Evolutionary conservation across 495 filamentous ascomycete genomes (phyloP).

Genomic region (Saxophila tyrrhenica): DNA sequence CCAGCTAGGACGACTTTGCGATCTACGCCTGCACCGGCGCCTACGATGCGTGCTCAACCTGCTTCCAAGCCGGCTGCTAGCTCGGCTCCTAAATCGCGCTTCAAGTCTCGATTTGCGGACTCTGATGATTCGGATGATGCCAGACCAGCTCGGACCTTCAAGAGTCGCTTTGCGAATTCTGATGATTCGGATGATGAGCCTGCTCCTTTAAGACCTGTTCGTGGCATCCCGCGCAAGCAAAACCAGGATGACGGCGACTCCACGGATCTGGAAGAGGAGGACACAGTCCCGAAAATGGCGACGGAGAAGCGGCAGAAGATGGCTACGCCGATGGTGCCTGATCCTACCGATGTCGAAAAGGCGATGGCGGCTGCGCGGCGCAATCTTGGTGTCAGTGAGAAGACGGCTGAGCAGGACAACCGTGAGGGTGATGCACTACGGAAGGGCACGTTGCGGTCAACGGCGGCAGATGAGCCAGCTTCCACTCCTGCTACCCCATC

Average conservation of each 20-base stretch:
- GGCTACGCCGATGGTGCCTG: background rate
- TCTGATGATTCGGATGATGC: slow-evolving; percentile 50
- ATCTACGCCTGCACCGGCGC: slow-evolving; percentile 10
- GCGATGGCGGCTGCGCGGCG: slow-evolving; percentile 19
- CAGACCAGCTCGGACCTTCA: slow-evolving; percentile 35
- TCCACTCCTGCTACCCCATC: background rate
- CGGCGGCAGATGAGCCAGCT: background rate
- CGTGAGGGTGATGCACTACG: slow-evolving; percentile 4
- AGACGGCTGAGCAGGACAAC: slow-evolving; percentile 7
- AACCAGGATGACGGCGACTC: slow-evolving; percentile 49
- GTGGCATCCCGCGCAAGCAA: slow-evolving; percentile 49
- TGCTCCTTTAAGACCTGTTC: slow-evolving; percentile 42
- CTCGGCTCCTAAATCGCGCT: slow-evolving; percentile 34
- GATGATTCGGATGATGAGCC: slow-evolving; percentile 55
- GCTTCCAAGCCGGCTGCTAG: slow-evolving; percentile 36
- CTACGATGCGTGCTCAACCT: slow-evolving; percentile 34
- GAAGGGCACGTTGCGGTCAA: slow-evolving; percentile 9
- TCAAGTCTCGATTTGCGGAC: slow-evolving; percentile 49
- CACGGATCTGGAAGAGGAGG: slow-evolving; percentile 44
- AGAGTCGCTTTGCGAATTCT: slow-evolving; percentile 70
- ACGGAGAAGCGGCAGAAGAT: slow-evolving; percentile 1
- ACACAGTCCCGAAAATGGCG: slow-evolving; percentile 9
- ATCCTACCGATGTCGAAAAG: slow-evolving; percentile 22
- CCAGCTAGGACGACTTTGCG: background rate
- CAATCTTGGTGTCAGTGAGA: slow-evolving; percentile 14